Evolutionary conservation across 2,329 filamentous ascomycete species (phyloP), one percentile per base, ranked within the genome.

Genomic region (Pestalotiopsis sp.): DNA sequence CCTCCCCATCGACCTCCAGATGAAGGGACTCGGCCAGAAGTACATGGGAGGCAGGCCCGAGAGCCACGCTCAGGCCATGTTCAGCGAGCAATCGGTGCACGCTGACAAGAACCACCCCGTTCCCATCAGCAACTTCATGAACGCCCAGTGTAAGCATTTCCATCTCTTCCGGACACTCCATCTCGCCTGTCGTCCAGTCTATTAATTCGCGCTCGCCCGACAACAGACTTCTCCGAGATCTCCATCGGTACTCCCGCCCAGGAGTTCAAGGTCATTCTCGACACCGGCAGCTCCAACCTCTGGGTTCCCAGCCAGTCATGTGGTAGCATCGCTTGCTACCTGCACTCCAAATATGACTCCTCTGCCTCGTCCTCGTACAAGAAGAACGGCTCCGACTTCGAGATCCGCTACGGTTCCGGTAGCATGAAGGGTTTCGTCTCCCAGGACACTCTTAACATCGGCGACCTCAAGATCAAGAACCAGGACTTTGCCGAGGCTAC

Each of bases 401-500:
- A 94, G 84, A 99, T 99, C 80, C 90, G 89, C 75, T 99, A 99
- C 80, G 96, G 96, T 80, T 99, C 96, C 67, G 96, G 96, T 73
- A 94, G 92, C 83, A 87, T 99, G 79, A 94, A 91, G 78, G 96
- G 96, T 74, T 98, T 96, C 79, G 91, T 98, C 72, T 99, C 96
- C 70, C 89, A 95, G 80, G 96, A 99, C 80, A 89, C 86, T 58
- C 83, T 99, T 75, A 87, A 86, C 75, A 98, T 99, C 75, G 96
- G 96, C 73, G 95, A 98, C 81, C 82, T 99, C 76, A 91, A 88
- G 78, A 89, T 99, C 82, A 91, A 97, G 87, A 83, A 91, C 75
- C 96, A 98, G 83, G 90, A 96, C 82, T 99, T 99, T 77, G 97
- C 95, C 73, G 96, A 99, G 86, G 96, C 95, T 41, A 98, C 95